Conservation (phyloP, 2,329 filamentous ascomycete species). For the Lachnum nothofagi region DNA sequence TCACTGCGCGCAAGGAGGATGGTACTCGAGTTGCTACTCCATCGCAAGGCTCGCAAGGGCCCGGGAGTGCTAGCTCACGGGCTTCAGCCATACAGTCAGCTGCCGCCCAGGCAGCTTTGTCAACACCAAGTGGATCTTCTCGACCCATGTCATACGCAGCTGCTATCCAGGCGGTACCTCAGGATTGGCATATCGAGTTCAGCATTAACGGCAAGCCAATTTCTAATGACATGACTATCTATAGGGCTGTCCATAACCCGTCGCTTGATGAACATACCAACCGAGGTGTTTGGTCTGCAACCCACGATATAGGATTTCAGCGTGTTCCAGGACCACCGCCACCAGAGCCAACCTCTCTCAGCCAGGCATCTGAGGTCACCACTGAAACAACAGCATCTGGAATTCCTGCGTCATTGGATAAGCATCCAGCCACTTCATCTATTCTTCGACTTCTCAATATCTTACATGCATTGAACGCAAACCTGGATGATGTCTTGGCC, state of each 20-base stretch:
- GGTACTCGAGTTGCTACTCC: conserved; percentile 83
- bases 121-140: conserved; percentile 47
- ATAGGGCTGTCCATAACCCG: conserved; percentile 73
- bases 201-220: conserved; percentile 79
- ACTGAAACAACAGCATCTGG: conserved; percentile 52
- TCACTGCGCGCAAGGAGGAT: conserved; percentile 87
- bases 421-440: conserved; percentile 76
- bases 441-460: conserved; percentile 87
- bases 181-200: conserved; percentile 98
- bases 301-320: conserved; percentile 89
- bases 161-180: conserved; percentile 71
- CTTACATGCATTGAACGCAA: conserved; percentile 85
- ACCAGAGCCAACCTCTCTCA: conserved; percentile 61
- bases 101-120: conserved; percentile 32
- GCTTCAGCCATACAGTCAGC: conserved; percentile 36
- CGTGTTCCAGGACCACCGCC: conserved; percentile 79
- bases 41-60: conserved; percentile 59
- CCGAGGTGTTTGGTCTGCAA: conserved; percentile 81
- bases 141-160: conserved; percentile 77
- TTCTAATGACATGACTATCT: conserved; percentile 89
- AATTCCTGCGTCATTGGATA: conserved; percentile 73
- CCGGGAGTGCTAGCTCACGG: conserved; percentile 40
- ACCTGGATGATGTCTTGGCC: conserved; percentile 82
- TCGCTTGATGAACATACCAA: conserved; percentile 61
- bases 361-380: conserved; percentile 44